Percentiles rank a stretch among this genome's conserved stretches.
Evolutionary conservation across 2,329 filamentous ascomycete genomes (phyloP).

Genomic region (Colletotrichum acutatum): DNA sequence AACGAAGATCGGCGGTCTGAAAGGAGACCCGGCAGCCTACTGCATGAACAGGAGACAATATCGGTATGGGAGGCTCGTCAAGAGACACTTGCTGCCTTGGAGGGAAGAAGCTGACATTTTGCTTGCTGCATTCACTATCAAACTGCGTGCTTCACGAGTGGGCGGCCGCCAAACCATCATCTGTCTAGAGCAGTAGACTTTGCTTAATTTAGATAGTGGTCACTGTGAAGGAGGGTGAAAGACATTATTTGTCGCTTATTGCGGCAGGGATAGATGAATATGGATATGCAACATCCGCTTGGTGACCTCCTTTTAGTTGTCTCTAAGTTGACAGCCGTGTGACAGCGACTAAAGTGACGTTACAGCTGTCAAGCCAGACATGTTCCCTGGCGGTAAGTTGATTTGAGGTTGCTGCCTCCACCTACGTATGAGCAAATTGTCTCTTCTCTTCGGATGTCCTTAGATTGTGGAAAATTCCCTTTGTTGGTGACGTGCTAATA

Average conservation of each 20-base stretch:
- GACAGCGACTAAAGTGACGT: conserved; percentile 1
- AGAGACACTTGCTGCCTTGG: background rate
- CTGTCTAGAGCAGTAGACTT: background rate
- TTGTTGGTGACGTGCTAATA: conserved; percentile 1
- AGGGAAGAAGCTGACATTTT: background rate
- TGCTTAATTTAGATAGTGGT: background rate
- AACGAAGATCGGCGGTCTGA: background rate
- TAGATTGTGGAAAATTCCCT: background rate
- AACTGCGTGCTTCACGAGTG: background rate
- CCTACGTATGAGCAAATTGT: conserved; percentile 6
- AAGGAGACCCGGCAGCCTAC: background rate
- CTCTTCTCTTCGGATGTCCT: conserved; percentile 3
- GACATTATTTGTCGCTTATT: background rate
- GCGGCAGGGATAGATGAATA: background rate
- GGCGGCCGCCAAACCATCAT: background rate
- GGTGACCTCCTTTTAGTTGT: background rate
- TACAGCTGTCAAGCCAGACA: background rate
- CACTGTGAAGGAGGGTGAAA: background rate
- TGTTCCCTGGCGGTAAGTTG: background rate
- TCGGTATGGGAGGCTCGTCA: background rate
- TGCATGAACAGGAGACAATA: background rate
- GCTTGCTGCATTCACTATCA: background rate
- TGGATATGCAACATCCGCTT: background rate
- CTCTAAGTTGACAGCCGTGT: background rate
- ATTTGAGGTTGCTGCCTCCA: conserved; percentile 7